Conservation (phyloP, 306 rosid genomes). For the Vigna reflexopilosa region DNA sequence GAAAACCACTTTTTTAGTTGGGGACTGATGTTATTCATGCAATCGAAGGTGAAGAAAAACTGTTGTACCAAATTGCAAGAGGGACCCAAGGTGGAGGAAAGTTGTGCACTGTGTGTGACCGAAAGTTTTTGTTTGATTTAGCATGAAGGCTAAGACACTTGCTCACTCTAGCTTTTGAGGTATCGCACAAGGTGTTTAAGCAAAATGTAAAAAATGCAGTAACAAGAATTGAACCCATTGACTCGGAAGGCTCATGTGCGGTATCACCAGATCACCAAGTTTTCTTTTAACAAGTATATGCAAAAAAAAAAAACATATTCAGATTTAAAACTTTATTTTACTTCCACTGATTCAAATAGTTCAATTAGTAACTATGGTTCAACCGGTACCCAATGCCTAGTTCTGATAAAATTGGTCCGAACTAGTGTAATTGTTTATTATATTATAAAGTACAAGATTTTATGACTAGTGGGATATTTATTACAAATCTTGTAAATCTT, state of each 20-base stretch:
- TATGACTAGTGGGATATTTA: not conserved
- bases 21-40: not conserved
- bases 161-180: too few species aligned
- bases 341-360: not conserved
- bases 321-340: too few species aligned
- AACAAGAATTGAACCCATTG: too few species aligned
- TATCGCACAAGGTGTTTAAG: too few species aligned
- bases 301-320: too few species aligned
- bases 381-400: not conserved
- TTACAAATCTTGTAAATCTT: not conserved
- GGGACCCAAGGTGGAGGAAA: not conserved
- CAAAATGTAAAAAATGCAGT: too few species aligned
- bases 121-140: not conserved
- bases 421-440: constrained; percentile 17
- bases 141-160: not conserved
- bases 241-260: too few species aligned
- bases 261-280: too few species aligned
- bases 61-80: not conserved
- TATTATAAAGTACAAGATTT: constrained; percentile 21
- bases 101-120: not conserved
- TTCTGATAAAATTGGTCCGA: not conserved
- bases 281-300: too few species aligned
- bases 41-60: not conserved
- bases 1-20: not conserved
- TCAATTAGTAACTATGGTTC: not conserved